Conservation (phyloP, 768 basidiomycete species). For the Mycena maculata region DNA sequence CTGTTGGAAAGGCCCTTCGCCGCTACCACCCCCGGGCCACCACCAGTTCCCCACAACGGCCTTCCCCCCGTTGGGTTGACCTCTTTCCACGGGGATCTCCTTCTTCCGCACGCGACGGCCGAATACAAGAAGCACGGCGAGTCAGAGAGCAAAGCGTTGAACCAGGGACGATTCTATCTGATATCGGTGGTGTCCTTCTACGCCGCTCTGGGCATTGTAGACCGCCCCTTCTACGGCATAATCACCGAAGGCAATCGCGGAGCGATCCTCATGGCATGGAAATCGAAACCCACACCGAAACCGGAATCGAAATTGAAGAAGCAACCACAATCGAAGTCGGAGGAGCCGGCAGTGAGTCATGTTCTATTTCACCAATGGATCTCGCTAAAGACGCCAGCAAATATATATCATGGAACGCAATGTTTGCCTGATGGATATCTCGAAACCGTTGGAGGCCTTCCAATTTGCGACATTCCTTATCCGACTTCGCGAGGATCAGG, state of each 20-base stretch:
- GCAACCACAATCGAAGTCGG: too few species aligned
- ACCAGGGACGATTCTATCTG: constrained; percentile 13
- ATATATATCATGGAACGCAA: neutral
- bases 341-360: too few species aligned
- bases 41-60: too few species aligned
- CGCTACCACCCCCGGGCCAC: too few species aligned
- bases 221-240: constrained; percentile 17
- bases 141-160: neutral
- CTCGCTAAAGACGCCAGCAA: neutral
- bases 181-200: constrained; percentile 16
- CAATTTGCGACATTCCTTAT: neutral
- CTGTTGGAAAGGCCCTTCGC: too few species aligned
- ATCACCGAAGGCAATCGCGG: neutral
- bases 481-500: neutral
- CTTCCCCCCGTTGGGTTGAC: too few species aligned
- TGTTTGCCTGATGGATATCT: neutral
- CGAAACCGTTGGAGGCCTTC: neutral
- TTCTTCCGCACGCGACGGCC: constrained; percentile 5
- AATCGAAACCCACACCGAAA: neutral
- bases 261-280: constrained; percentile 18
- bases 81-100: neutral
- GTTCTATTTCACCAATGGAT: too few species aligned
- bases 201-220: constrained; percentile 12
- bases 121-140: constrained; percentile 8
- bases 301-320: too few species aligned